These are phyloP conservation scores for Diaporthe sp. DNA, from an alignment of 2,329 filamentous ascomycete genomes.

Conservation along the genomic window DNA sequence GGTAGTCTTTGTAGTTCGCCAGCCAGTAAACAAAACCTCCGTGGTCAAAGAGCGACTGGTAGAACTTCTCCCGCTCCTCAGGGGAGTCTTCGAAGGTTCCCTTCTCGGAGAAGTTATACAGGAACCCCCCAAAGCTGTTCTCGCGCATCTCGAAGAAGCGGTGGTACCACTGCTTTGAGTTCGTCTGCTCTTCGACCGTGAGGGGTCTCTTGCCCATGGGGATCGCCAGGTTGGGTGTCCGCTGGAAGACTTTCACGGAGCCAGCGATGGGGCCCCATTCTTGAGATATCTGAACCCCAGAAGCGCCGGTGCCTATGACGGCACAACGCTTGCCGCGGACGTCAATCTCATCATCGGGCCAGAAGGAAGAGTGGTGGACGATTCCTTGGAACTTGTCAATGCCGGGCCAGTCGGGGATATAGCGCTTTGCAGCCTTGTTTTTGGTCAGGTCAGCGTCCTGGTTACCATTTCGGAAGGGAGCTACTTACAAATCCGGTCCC, in stretches of 20 bases:
- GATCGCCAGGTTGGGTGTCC: slow-evolving; percentile 75
- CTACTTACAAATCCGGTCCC: slow-evolving; percentile 65
- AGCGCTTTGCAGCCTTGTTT: slow-evolving; percentile 66
- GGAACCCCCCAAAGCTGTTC: slow-evolving; percentile 70
- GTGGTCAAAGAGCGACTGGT: slow-evolving; percentile 62
- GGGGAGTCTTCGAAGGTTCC: slow-evolving; percentile 68
- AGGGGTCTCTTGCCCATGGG: slow-evolving; percentile 70
- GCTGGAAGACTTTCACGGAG: slow-evolving; percentile 72
- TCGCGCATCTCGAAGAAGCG: slow-evolving; percentile 67
- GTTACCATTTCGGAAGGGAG: not conserved
- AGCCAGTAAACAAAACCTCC: slow-evolving; percentile 72
- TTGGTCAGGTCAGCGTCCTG: not conserved
- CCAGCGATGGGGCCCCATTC: slow-evolving; percentile 68
- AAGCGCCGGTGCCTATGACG: slow-evolving; percentile 75
- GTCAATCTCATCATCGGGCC: slow-evolving; percentile 70
- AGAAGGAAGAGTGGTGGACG: slow-evolving; percentile 72
- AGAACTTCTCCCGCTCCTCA: slow-evolving; percentile 63
- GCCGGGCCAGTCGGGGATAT: slow-evolving; percentile 72
- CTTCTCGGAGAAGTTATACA: slow-evolving; percentile 67
- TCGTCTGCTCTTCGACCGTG: slow-evolving; percentile 64
- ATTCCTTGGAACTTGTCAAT: slow-evolving; percentile 72
- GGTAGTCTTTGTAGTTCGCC: slow-evolving; percentile 65
- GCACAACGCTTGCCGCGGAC: slow-evolving; percentile 71
- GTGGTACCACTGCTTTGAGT: slow-evolving; percentile 58
- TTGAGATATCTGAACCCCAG: slow-evolving; percentile 75